Evolutionary conservation across 2,329 filamentous ascomycete genomes (phyloP), one percentile per base, ranked within the genome.

Genomic region (Orbilia javanica): DNA sequence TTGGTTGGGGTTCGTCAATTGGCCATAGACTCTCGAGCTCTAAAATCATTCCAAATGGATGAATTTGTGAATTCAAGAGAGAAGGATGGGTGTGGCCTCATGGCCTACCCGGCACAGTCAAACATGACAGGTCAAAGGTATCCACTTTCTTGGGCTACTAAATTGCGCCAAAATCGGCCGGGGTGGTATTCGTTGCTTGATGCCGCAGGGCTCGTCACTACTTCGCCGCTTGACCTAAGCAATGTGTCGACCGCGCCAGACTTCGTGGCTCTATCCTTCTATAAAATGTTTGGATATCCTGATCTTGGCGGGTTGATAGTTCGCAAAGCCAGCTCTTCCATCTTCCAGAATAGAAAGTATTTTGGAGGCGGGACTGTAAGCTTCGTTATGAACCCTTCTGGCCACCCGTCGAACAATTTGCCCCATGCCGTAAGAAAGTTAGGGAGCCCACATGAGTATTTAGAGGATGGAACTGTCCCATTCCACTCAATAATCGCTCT

Each of bases 231-330:
- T 5, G 89, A 96, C 82, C 85, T 98, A 1, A 86, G 89, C 69
- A 85, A 92, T 80, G 81, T 87, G 0, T 85, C 86, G 0, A 83
- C 84, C 0, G 90, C 91, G 0, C 92, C 95, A 0, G 95, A 98
- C 83, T 98, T 98, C 80, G 91, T 89, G 0, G 92, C 93, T 0
- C 82, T 98, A 48, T 97, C 94, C 83, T 90, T 98, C 80, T 96
- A 97, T 85, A 99, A 98, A 84, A 94, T 97, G n/a, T 98, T 98
- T 83, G 95, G 96, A 0, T 97, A 97, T 80, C 95, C 95, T 0
- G 93, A 98, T 83, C 86, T 98, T 1, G 95, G 95, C 1, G 94
- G 91, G 0, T 85, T 99, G 73, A 90, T 98, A 31, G 90, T 98
- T 11, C 90, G 92, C 48, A 86, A 86, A 48, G 55, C 48, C 20